Percentiles rank a stretch among this genome's conserved stretches.
Conservation (phyloP, 2,329 filamentous ascomycete species). For the Botrytis galanthina region DNA sequence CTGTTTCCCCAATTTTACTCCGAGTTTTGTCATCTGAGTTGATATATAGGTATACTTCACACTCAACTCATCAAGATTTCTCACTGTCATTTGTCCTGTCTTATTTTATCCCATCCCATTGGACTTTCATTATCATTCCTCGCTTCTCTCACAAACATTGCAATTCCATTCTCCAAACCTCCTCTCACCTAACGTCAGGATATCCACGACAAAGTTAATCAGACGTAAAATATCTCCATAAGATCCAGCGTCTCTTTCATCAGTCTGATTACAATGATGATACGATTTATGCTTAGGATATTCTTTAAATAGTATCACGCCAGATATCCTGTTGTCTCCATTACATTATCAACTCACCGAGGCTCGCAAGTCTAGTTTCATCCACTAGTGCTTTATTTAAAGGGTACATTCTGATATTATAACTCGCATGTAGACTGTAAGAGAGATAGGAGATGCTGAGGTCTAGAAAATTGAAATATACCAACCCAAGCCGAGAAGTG, state of each 20-base stretch:
- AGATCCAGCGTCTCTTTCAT: neutral
- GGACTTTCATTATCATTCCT: neutral
- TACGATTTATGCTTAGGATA: neutral
- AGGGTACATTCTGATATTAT: neutral
- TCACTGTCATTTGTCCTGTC: neutral
- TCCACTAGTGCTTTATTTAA: neutral
- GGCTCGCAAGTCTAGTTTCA: neutral
- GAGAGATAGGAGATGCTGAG: neutral
- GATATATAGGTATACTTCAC: neutral
- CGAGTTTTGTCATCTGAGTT: too few species aligned
- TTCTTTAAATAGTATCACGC: neutral
- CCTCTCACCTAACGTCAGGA: rapidly evolving
- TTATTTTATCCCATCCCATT: neutral
- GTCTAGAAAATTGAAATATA: too few species aligned
- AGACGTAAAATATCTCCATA: neutral
- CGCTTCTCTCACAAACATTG: neutral
- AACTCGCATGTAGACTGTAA: neutral
- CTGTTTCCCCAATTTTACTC: too few species aligned
- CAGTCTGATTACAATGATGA: neutral
- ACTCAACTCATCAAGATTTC: rapidly evolving
- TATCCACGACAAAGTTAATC: neutral
- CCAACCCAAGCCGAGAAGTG: too few species aligned
- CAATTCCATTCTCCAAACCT: neutral
- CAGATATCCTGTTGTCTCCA: neutral
- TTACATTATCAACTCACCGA: neutral